Evolutionary conservation across 192 early-diverging fungal genomes (phyloP), one percentile per base, ranked within the genome.

Genomic region (Gorgonomyces haynaldii): DNA sequence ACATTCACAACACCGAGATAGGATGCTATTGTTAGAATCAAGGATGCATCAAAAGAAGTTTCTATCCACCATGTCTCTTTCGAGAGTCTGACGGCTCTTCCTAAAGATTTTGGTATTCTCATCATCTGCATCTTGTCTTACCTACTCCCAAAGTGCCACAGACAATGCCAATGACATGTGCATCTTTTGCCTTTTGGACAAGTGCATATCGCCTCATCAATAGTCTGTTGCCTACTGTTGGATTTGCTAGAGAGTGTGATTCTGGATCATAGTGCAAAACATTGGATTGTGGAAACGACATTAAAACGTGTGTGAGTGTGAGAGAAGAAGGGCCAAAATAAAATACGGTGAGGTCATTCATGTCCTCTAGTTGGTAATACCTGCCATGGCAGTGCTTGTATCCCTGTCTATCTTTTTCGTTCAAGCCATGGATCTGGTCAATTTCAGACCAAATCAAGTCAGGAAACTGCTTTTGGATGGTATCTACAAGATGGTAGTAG

Each of bases 131-230:
- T 50, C 53, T 29, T 17, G 21, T 54, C 76, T 71, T 66, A 89
- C 87, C 84, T 42, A 91, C 89, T 26, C 90, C 95, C 16, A 95
- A 64, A 0, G 95, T 96, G 22, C 95, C 95, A 19, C 93, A 85
- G 13, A 96, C 91, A 23, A 98, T 91, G 4, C 91, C 95, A 58
- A 96, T 79, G 15, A 87, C 79, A 57, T 85, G 77, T 9, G 92
- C 86, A 64, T 97, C 91, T 50, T 80, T 81, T 12, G 91, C 94
- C 44, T 84, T 84, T 63, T 95, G 91, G 21, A 98, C 78, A 68
- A 86, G 75, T 37, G 81, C 78, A 64, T 83, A 94, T 36, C 83
- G 62, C 22, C 61, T 45, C 41, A 57, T 58, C 9, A 78, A 46
- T n/a, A 74, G 45, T 7, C 55, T 44, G 34, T 70, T 60, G 4